phyloP scores from a whole-genome alignment of 768 basidiomycete genomes.

The Termitomyces heimii region DNA sequence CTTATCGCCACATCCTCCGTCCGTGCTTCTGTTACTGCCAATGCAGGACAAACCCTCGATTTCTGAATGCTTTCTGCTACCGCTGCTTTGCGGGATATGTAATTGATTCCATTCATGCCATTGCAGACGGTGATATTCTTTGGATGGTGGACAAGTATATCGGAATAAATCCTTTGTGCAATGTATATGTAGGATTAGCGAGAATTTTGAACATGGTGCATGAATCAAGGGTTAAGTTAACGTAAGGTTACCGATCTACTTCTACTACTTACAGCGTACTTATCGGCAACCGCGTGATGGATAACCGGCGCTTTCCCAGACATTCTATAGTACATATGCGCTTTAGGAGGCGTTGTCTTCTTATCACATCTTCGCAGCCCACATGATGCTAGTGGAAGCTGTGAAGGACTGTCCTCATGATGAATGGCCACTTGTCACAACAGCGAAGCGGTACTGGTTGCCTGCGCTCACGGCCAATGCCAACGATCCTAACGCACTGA shows the following conservation, averaged over 20 bases:
- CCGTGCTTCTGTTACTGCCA: conserved; percentile 19
- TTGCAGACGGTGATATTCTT: background rate
- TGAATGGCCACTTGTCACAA: conserved; percentile 43
- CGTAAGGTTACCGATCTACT: background rate
- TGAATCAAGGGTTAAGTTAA: background rate
- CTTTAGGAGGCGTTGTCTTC: conserved; percentile 1
- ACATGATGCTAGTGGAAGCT: conserved; percentile 13
- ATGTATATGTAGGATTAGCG: background rate
- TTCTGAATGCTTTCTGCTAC: conserved; percentile 15
- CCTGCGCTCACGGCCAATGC: conserved; percentile 29
- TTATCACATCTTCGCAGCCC: background rate
- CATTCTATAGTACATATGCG: conserved; percentile 1
- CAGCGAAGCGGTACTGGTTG: conserved; percentile 54
- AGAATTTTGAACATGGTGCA: background rate
- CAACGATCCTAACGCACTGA: conserved; percentile 38
- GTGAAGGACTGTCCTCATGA: conserved; percentile 30
- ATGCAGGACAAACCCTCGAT: conserved; percentile 24
- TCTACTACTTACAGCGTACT: background rate
- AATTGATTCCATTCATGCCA: background rate
- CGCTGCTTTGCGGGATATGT: background rate
- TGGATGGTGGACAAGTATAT: background rate
- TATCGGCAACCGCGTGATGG: background rate
- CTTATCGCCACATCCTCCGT: conserved; percentile 22
- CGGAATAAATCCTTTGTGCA: background rate
- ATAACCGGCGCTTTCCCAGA: background rate